A percentile compares a stretch with the other conserved stretches of the same genome.
Evolutionary conservation across 257 asterid genomes (phyloP).

Genomic region (Nicotiana attenuata): DNA sequence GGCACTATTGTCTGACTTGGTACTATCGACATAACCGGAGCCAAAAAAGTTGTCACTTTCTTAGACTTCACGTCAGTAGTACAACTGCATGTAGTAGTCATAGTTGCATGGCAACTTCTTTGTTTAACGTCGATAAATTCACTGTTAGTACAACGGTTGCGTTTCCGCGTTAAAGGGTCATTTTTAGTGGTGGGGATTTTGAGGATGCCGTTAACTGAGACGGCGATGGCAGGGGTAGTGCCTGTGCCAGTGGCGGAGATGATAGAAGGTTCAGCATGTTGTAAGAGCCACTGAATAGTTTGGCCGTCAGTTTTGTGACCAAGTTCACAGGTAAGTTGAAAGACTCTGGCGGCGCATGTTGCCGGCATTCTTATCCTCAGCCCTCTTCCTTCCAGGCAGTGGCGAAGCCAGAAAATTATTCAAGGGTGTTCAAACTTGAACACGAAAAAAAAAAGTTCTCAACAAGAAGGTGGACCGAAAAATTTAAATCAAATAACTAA

Average conservation of each 20-base stretch:
- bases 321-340: slow-evolving; percentile 71
- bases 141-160: slow-evolving; percentile 16
- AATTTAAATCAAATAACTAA: no score
- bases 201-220: slow-evolving; percentile 55
- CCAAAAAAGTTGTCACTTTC: slow-evolving; percentile 19
- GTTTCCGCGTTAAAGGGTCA: slow-evolving; percentile 23
- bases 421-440: no score
- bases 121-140: background rate
- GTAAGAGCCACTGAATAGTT: slow-evolving; percentile 69
- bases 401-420: no score
- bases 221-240: slow-evolving; percentile 66
- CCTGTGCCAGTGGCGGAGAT: slow-evolving; percentile 70
- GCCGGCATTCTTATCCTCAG: slow-evolving; percentile 73
- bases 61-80: no score
- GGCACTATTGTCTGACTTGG: slow-evolving; percentile 19
- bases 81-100: no score
- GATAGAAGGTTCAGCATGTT: slow-evolving; percentile 64
- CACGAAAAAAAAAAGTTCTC: no score
- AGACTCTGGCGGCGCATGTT: slow-evolving; percentile 71
- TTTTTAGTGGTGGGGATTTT: slow-evolving; percentile 42
- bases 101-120: background rate
- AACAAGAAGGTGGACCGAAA: no score
- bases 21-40: slow-evolving; percentile 55
- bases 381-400: slow-evolving; percentile 80
- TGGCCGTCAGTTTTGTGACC: slow-evolving; percentile 83